phyloP scores from a whole-genome alignment of 148 eudicot species.

The Rhododendron ovatum region DNA sequence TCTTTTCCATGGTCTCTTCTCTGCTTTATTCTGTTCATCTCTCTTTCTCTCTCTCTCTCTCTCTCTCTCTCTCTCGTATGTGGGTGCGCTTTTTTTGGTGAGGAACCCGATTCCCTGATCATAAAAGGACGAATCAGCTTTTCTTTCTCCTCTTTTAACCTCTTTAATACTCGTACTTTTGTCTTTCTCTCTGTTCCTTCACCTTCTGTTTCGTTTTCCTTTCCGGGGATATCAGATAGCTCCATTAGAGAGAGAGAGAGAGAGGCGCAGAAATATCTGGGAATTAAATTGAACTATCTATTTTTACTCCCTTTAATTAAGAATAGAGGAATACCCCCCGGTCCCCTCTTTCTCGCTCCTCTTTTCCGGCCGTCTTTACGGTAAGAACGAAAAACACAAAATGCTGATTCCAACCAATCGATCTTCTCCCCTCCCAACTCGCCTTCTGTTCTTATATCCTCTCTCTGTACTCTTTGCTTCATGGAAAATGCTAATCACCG shows the following conservation, averaged over 20 bases:
- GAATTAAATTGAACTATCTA: too few relatives aligned
- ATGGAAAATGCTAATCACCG: background rate
- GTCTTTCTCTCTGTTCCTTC: background rate
- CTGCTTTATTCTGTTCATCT: background rate
- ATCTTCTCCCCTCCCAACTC: background rate
- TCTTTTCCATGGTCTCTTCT: background rate
- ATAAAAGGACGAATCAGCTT: constrained; percentile 15
- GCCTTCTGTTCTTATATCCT: background rate
- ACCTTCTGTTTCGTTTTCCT: background rate
- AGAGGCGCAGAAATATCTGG: background rate
- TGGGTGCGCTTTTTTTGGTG: constrained; percentile 1
- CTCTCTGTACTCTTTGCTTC: constrained; percentile 3
- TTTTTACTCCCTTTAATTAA: background rate
- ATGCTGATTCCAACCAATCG: constrained; percentile 5
- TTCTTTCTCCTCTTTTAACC: constrained; percentile 7
- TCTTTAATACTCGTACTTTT: background rate
- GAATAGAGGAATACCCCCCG: background rate
- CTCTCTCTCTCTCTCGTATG: background rate
- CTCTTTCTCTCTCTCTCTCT: background rate
- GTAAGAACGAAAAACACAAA: constrained; percentile 5
- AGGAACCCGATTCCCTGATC: constrained; percentile 31
- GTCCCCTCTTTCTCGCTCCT: constrained; percentile 10
- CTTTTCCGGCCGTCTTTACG: constrained; percentile 21
- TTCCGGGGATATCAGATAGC: too few relatives aligned
- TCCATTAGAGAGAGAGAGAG: background rate